Conservation (phyloP, 768 basidiomycete species). For the Pholiota conissans region DNA sequence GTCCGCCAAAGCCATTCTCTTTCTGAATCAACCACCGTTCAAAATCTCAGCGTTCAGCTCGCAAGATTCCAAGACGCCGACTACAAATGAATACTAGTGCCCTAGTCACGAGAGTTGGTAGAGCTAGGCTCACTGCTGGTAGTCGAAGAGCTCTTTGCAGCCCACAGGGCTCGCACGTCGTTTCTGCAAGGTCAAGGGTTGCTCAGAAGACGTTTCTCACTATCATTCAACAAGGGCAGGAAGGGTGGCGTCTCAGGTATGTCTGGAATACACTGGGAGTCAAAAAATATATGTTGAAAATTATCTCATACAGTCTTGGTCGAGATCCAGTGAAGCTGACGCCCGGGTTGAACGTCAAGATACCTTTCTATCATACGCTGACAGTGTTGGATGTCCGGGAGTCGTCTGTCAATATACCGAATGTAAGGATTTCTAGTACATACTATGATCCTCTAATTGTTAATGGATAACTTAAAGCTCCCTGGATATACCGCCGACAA, state of each 20-base stretch:
- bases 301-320: slow-evolving; percentile 35
- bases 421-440: slow-evolving; percentile 32
- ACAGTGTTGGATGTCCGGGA: slow-evolving; percentile 48
- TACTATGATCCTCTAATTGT: not conserved
- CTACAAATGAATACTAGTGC: not conserved
- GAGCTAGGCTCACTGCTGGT: not conserved
- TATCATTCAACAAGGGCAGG: slow-evolving; percentile 51
- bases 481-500: slow-evolving; percentile 36
- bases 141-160: not conserved
- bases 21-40: not conserved
- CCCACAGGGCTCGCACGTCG: not conserved
- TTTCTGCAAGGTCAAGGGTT: not conserved
- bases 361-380: slow-evolving; percentile 47
- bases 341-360: slow-evolving; percentile 45
- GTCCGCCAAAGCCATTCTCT: not conserved
- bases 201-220: slow-evolving; percentile 39
- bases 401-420: slow-evolving; percentile 44
- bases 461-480: slow-evolving; percentile 18
- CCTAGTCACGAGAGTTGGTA: not conserved
- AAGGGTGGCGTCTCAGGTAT: slow-evolving; percentile 51
- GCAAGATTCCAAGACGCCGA: not conserved
- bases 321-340: slow-evolving; percentile 41
- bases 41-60: not conserved
- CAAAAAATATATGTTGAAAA: not conserved
- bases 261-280: slow-evolving; percentile 1